These are phyloP conservation scores for Geotrichum reessii DNA, from an alignment of 1,139 yeast genomes.

Conservation along the genomic window DNA sequence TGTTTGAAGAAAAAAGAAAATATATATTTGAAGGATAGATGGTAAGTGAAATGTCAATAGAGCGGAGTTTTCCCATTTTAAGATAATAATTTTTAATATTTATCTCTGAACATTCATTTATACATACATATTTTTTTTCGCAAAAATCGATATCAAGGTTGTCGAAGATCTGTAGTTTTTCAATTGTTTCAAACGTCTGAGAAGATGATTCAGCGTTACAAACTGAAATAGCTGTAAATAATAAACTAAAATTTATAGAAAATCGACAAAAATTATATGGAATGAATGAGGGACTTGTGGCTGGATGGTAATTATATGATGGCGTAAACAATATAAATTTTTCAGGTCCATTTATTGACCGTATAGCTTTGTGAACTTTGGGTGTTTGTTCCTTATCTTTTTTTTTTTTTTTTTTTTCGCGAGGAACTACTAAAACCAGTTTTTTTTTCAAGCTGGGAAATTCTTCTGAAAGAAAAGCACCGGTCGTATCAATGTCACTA, in stretches of 20 bases:
- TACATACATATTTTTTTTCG: too few relatives aligned
- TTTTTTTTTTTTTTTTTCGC: neutral
- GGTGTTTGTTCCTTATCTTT: neutral
- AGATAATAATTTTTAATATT: neutral
- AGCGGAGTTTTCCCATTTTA: neutral
- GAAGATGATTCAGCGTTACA: neutral
- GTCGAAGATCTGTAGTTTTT: neutral
- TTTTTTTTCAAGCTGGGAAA: neutral
- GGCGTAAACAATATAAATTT: neutral
- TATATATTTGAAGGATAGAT: neutral
- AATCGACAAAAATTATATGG: neutral
- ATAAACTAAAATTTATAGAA: neutral
- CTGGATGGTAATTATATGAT: neutral
- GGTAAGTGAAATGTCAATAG: neutral
- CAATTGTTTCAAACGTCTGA: neutral
- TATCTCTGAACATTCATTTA: neutral
- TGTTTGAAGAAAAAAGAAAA: neutral
- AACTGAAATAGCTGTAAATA: neutral
- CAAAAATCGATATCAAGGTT: neutral
- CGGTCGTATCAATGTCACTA: neutral
- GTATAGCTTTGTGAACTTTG: neutral
- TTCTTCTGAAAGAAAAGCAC: neutral
- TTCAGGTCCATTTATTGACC: neutral
- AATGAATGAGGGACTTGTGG: neutral
- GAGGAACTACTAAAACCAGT: neutral